phyloP scores from a whole-genome alignment of 805 yeast genomes.

The Candida glaebosa region DNA sequence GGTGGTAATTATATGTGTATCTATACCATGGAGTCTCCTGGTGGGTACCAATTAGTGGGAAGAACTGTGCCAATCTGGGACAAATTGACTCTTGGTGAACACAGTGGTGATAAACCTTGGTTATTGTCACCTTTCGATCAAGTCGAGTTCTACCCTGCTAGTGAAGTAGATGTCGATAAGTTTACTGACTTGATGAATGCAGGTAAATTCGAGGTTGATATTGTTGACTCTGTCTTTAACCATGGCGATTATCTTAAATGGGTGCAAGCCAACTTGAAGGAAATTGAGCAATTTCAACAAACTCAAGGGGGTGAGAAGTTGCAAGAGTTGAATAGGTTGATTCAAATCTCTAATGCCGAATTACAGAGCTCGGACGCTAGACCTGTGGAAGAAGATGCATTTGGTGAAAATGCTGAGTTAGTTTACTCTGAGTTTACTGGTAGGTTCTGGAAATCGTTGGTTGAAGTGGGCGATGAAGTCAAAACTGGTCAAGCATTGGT shows the following conservation, averaged over 20 bases:
- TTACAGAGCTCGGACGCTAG: slow-evolving; percentile 51
- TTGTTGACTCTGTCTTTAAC: slow-evolving; percentile 77
- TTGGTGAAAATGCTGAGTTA: slow-evolving; percentile 74
- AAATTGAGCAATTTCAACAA: slow-evolving; percentile 65
- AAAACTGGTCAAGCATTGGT: slow-evolving; percentile 73
- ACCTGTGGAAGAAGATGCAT: slow-evolving; percentile 49
- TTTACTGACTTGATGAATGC: slow-evolving; percentile 71
- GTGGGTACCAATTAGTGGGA: slow-evolving; percentile 96
- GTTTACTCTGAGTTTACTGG: slow-evolving; percentile 97
- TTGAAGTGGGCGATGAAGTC: slow-evolving; percentile 72
- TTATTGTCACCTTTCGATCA: slow-evolving; percentile 88
- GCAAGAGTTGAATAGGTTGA: slow-evolving; percentile 80
- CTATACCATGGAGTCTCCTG: slow-evolving; percentile 97
- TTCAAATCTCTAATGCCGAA: slow-evolving; percentile 77
- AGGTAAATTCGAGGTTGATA: slow-evolving; percentile 74
- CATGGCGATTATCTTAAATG: slow-evolving; percentile 74
- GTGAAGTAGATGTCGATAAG: slow-evolving; percentile 75
- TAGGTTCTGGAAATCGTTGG: slow-evolving; percentile 91
- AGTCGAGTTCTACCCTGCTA: slow-evolving; percentile 89
- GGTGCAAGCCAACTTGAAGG: slow-evolving; percentile 68
- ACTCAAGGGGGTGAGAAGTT: slow-evolving; percentile 76
- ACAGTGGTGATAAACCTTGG: slow-evolving; percentile 70
- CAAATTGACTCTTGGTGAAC: slow-evolving; percentile 73
- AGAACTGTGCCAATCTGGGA: slow-evolving; percentile 98
- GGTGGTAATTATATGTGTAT: slow-evolving; percentile 99